These are phyloP conservation scores for Macrocybe gigantea DNA, from an alignment of 768 basidiomycete species.

Conservation along the genomic window DNA sequence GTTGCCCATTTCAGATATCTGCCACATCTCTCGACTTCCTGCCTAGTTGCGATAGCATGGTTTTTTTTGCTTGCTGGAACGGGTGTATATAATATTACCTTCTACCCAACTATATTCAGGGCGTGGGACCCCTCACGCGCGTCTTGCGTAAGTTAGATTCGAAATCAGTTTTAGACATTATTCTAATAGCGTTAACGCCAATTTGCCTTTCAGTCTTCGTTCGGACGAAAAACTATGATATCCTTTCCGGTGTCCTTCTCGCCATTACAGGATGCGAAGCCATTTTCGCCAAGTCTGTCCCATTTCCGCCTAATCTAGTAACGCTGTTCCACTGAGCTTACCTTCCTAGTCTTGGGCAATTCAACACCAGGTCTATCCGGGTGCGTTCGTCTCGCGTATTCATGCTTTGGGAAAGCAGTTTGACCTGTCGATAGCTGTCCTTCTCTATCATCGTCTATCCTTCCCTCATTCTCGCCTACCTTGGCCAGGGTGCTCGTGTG, in stretches of 20 bases:
- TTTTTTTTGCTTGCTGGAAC: constrained; percentile 43
- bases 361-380: constrained; percentile 54
- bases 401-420: background rate
- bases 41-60: constrained; percentile 49
- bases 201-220: constrained; percentile 44
- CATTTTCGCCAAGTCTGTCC: constrained; percentile 54
- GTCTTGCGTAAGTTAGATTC: constrained; percentile 41
- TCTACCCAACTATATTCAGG: constrained; percentile 51
- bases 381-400: constrained; percentile 16
- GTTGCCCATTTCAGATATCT: background rate
- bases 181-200: background rate
- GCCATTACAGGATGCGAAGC: constrained; percentile 68
- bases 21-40: background rate
- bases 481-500: constrained; percentile 65
- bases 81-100: constrained; percentile 52
- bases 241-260: constrained; percentile 58
- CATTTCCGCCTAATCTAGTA: background rate
- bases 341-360: constrained; percentile 52
- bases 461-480: constrained; percentile 55
- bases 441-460: constrained; percentile 54
- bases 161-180: too few relatives aligned
- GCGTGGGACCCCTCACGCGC: constrained; percentile 66
- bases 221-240: constrained; percentile 53
- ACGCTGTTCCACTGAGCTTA: background rate
- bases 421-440: constrained; percentile 29